Evolutionary conservation across 257 asterid genomes (phyloP).

Genomic region (Paraleonurus japonicus): DNA sequence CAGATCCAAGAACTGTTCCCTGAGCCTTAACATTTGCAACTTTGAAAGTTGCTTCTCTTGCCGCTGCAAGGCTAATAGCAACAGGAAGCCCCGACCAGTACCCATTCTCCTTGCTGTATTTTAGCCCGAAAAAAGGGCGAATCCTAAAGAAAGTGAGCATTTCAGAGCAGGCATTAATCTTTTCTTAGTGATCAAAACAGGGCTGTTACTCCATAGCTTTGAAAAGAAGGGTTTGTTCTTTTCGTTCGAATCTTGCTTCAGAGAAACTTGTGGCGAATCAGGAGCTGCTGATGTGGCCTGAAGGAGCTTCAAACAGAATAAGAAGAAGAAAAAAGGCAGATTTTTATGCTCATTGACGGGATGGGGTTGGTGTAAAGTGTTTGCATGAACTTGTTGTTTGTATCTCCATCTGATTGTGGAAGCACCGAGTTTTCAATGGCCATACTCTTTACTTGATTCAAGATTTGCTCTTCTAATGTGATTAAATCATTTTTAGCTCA

Average conservation of each 20-base stretch:
- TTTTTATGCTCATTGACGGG: constrained; percentile 31
- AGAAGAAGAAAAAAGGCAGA: constrained; percentile 60
- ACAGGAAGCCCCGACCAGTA: constrained; percentile 84
- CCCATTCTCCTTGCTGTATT: constrained; percentile 66
- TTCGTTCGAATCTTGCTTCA: constrained; percentile 25
- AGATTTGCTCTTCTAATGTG: constrained; percentile 32
- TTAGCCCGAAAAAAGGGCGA: constrained; percentile 59
- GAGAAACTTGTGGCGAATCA: neutral
- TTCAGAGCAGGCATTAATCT: constrained; percentile 66
- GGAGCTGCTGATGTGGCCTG: constrained; percentile 29
- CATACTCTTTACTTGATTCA: constrained; percentile 43
- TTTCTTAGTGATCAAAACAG: constrained; percentile 28
- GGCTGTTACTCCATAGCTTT: constrained; percentile 20
- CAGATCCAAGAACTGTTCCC: constrained; percentile 82
- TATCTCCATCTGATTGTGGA: constrained; percentile 41
- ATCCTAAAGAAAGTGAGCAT: constrained; percentile 67
- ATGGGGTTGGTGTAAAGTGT: constrained; percentile 40
- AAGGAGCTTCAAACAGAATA: constrained; percentile 66
- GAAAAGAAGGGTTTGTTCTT: constrained; percentile 3
- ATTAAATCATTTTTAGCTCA: constrained; percentile 36
- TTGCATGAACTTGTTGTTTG: constrained; percentile 37
- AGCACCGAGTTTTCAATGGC: constrained; percentile 41
- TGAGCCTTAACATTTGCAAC: constrained; percentile 76
- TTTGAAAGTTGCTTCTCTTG: constrained; percentile 74
- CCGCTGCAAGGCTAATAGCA: constrained; percentile 63